Percentiles rank a stretch among this genome's conserved stretches.
phyloP scores from a whole-genome alignment of 2,329 filamentous ascomycete species.

The Leptodontidium sp. region DNA sequence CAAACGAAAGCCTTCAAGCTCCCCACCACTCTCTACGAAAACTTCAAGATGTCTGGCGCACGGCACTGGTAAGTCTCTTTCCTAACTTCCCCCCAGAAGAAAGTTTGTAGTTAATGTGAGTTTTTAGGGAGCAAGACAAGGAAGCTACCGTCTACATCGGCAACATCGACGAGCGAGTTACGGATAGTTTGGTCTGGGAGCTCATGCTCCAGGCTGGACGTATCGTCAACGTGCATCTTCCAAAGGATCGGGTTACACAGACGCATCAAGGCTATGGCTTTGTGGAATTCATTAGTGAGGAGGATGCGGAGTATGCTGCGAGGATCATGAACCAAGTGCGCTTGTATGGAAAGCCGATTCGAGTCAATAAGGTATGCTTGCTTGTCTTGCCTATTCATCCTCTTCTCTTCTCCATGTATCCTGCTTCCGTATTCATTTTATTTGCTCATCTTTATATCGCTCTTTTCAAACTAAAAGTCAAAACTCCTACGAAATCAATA shows the following conservation, averaged over 20 bases:
- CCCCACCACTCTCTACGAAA: constrained; percentile 17
- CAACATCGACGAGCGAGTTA: constrained; percentile 96
- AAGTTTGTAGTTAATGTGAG: not conserved
- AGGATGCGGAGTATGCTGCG: constrained; percentile 95
- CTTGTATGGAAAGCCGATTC: constrained; percentile 91
- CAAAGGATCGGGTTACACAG: constrained; percentile 97
- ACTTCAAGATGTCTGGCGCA: constrained; percentile 52
- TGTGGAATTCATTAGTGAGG: constrained; percentile 95
- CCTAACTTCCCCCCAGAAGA: not conserved
- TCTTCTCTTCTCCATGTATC: not conserved
- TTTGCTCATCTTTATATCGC: too few relatives aligned
- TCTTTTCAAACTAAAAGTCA: not conserved
- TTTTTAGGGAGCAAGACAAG: constrained; percentile 91
- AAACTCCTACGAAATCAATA: not conserved
- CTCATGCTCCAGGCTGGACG: constrained; percentile 97
- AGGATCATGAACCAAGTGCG: constrained; percentile 97
- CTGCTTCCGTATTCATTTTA: not conserved
- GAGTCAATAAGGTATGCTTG: constrained; percentile 84
- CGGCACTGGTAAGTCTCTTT: constrained; percentile 73
- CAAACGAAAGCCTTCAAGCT: constrained; percentile 26
- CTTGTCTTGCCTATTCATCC: not conserved
- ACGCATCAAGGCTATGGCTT: constrained; percentile 98
- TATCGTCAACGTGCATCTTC: constrained; percentile 97
- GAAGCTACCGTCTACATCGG: constrained; percentile 98
- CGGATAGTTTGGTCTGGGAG: constrained; percentile 92